phyloP scores from a whole-genome alignment of 768 basidiomycete species.

The Leccinellum albellum region DNA sequence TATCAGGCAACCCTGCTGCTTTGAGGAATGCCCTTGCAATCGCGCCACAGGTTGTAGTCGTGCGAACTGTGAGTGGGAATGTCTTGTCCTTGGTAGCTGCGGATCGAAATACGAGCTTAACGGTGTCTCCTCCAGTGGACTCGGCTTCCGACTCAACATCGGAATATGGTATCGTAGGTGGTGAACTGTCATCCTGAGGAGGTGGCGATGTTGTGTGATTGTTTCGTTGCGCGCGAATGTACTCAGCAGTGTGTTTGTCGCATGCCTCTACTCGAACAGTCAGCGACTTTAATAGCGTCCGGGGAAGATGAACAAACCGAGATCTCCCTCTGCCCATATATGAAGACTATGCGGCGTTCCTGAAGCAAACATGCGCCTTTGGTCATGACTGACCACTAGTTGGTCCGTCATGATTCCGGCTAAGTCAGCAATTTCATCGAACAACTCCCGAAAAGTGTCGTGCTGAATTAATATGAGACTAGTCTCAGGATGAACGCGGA shows the following conservation, averaged over 20 bases:
- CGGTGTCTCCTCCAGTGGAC: constrained; percentile 40
- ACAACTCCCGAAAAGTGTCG: constrained; percentile 61
- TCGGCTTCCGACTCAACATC: constrained; percentile 36
- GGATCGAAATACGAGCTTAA: constrained; percentile 68
- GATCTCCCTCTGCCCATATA: constrained; percentile 64
- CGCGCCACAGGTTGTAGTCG: constrained; percentile 71
- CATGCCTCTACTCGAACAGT: constrained; percentile 53
- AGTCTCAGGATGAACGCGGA: neutral
- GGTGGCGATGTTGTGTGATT: constrained; percentile 25
- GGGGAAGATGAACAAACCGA: constrained; percentile 44
- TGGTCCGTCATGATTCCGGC: constrained; percentile 46
- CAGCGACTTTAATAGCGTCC: constrained; percentile 2
- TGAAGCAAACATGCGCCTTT: constrained; percentile 64
- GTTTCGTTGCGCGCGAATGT: constrained; percentile 45
- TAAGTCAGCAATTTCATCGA: constrained; percentile 63
- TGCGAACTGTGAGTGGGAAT: constrained; percentile 64
- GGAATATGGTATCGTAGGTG: constrained; percentile 22
- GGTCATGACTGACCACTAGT: constrained; percentile 58
- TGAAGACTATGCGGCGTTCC: constrained; percentile 62
- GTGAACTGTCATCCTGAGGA: constrained; percentile 9
- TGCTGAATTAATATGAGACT: constrained; percentile 37
- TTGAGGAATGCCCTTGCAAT: constrained; percentile 75
- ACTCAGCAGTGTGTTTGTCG: constrained; percentile 58
- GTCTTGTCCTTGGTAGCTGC: constrained; percentile 43
- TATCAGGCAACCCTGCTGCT: constrained; percentile 55